Conservation (phyloP, 75 land plant genomes). For the Pinus albicaulis region DNA sequence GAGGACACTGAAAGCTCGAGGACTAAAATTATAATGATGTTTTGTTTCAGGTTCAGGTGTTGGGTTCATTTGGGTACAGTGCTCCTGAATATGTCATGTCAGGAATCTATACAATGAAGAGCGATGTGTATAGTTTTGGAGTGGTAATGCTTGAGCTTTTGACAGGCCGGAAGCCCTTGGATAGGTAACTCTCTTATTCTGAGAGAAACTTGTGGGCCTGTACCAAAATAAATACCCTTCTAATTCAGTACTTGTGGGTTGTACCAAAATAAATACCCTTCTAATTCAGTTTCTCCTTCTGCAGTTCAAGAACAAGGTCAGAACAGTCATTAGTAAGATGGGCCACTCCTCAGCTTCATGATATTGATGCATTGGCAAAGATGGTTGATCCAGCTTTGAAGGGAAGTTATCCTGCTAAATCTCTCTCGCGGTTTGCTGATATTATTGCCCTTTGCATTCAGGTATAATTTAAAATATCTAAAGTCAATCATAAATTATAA, state of each 20-base stretch:
- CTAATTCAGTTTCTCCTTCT: conserved; percentile 4
- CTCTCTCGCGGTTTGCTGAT: conserved; percentile 97
- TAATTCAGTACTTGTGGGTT: not conserved
- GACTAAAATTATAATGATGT: not conserved
- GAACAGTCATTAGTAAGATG: conserved; percentile 97
- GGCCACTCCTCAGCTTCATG: conserved; percentile 99
- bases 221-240: not conserved
- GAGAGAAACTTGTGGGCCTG: not conserved
- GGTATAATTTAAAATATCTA: conserved; percentile 34
- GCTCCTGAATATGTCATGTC: conserved; percentile 95
- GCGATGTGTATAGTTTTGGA: conserved; percentile 98
- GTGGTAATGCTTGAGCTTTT: conserved; percentile 97
- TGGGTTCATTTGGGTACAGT: conserved; percentile 72
- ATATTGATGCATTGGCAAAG: conserved; percentile 90
- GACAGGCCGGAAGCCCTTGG: conserved; percentile 88
- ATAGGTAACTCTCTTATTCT: conserved; percentile 36
- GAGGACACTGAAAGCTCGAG: not conserved
- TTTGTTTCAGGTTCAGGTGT: conserved; percentile 42
- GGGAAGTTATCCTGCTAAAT: conserved; percentile 97
- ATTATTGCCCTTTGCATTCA: conserved; percentile 95
- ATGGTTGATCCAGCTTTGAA: conserved; percentile 97
- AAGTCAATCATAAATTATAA: not conserved
- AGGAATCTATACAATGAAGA: conserved; percentile 83
- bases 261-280: not conserved
- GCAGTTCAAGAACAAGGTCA: conserved; percentile 74